Evolutionary conservation across 2,329 filamentous ascomycete species (phyloP).

Genomic region (Xylaria digitata): DNA sequence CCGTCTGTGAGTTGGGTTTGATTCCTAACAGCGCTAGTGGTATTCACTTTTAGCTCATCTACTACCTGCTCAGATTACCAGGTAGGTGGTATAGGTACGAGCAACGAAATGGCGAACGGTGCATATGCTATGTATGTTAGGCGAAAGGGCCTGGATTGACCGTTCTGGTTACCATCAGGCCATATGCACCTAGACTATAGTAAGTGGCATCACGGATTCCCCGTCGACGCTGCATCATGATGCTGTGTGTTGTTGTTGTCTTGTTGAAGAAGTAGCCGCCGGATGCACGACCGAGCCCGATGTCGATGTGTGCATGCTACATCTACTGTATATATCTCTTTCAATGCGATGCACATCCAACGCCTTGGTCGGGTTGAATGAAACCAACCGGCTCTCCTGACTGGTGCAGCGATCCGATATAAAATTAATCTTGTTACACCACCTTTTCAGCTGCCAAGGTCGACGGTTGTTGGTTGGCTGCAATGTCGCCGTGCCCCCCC

Average conservation of each 20-base stretch:
- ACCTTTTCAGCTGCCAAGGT: conserved; percentile 31
- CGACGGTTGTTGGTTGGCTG: neutral
- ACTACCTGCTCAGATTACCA: no score
- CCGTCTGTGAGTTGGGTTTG: no score
- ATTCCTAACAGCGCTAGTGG: no score
- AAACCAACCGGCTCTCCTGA: conserved; percentile 14
- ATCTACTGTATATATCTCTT: neutral
- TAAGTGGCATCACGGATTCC: no score
- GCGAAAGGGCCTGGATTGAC: no score
- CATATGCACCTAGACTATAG: no score
- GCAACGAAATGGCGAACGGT: no score
- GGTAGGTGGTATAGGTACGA: no score
- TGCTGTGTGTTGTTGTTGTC: neutral
- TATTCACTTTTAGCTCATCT: no score
- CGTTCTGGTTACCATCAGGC: no score
- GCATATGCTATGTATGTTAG: no score
- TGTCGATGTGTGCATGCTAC: neutral
- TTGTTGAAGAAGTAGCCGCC: neutral
- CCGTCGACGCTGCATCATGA: neutral
- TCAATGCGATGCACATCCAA: neutral
- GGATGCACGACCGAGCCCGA: conserved; percentile 5
- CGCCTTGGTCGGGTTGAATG: conserved; percentile 2
- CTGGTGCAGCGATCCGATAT: conserved; percentile 29
- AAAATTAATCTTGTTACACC: conserved; percentile 26
- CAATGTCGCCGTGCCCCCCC: neutral